Evolutionary conservation across 805 yeast species (phyloP), one percentile per base, ranked within the genome.

Genomic region (Saccharomycopsis sp.): DNA sequence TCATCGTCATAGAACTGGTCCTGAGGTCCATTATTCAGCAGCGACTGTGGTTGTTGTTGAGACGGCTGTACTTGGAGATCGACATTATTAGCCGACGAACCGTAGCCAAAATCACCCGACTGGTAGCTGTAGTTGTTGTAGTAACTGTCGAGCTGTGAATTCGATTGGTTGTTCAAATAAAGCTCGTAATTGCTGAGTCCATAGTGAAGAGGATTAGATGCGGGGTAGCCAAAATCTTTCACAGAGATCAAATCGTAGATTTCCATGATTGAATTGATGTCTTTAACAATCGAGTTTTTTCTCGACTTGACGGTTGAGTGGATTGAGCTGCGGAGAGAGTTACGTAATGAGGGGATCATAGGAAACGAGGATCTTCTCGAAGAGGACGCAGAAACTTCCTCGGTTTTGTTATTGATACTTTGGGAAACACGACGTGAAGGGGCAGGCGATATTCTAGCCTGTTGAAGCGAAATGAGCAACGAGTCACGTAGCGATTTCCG

Each of bases 191-290:
- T 72, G 24, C 70, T 68, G 34, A 75, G 78, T 0, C 96, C 96
- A 63, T 80, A 81, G 70, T 88, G 87, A 55, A 89, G 73, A 1
- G 94, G 92, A 63, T 89, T 84, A 29, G 77, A 71, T 15, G 74
- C 77, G 3, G 82, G 82, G 67, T 93, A 92, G 24, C 92, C 98
- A 74, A 82, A 93, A 71, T 93, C 98, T 62, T 84, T 83, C 19
- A 89, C 82, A 0, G 83, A 78, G 38, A 85, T 75, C 41, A 57
- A 29, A 19, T 62, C 62, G 50, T 68, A 70, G 1, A 75, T 74
- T 19, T 65, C 62, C 52, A 62, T 53, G 23, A 59, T 57, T 17
- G 57, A 44, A 49, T 59, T 54, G 47, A 60, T 55, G 34, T 59
- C 64, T 22, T 55, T 44, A 2, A 53, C 9, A 23, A 61, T 52